Conservation (phyloP, 2,329 filamentous ascomycete species). For the Metarhizium album region DNA sequence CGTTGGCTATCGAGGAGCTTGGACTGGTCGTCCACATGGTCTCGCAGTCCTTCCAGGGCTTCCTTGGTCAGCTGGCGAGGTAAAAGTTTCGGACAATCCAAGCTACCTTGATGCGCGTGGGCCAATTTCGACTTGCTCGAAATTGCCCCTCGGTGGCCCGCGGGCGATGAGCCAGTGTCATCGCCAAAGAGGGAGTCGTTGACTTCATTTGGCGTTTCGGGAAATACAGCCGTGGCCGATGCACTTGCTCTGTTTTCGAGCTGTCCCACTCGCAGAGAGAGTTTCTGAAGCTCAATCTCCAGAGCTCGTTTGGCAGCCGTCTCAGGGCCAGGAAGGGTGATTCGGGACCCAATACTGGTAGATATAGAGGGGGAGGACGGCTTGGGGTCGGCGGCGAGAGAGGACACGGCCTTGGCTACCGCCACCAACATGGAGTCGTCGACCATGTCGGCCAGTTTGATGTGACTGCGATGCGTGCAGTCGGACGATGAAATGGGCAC, state of each 20-base stretch:
- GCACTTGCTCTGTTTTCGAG: conserved; percentile 69
- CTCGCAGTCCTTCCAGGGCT: conserved; percentile 73
- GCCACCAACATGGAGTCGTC: conserved; percentile 45
- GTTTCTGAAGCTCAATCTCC: conserved; percentile 71
- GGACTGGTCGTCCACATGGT: conserved; percentile 88
- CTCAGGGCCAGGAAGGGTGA: conserved; percentile 68
- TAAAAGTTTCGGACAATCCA: conserved; percentile 24
- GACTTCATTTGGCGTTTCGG: conserved; percentile 73
- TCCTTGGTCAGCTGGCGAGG: conserved; percentile 58
- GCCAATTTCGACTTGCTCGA: conserved; percentile 34
- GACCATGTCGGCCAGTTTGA: conserved; percentile 30
- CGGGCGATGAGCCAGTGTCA: conserved; percentile 35
- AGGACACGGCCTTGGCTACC: conserved; percentile 42
- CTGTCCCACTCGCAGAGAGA: conserved; percentile 67
- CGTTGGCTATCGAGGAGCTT: conserved; percentile 83
- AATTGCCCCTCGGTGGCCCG: conserved; percentile 29
- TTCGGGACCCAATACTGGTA: conserved; percentile 33
- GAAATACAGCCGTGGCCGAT: conserved; percentile 49
- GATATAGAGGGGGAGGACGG: conserved; percentile 27
- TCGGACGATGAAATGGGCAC: background rate
- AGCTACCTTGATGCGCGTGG: conserved; percentile 28
- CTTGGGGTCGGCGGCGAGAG: conserved; percentile 35
- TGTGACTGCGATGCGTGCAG: conserved; percentile 13
- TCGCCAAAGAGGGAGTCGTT: conserved; percentile 53
- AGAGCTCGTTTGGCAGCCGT: conserved; percentile 66